phyloP scores from a whole-genome alignment of 1,284 basidiomycete genomes.

The Cryptococcus amylolentus region DNA sequence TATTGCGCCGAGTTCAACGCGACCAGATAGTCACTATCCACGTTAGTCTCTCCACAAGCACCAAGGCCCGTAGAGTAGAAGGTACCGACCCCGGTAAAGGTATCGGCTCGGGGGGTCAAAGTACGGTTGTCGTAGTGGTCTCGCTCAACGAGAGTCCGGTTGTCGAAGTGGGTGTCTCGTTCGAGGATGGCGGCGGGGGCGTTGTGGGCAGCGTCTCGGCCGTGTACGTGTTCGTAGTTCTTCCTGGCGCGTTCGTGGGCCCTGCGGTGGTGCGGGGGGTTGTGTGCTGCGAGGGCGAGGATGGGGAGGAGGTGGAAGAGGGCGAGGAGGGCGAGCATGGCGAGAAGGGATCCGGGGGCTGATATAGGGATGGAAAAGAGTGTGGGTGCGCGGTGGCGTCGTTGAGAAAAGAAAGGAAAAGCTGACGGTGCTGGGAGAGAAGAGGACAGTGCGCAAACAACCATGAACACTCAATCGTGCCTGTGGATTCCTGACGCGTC shows the following conservation, averaged over 20 bases:
- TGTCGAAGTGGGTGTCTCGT: slow-evolving; percentile 2
- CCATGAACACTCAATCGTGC: too few species aligned
- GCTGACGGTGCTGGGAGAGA: too few species aligned
- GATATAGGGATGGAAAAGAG: too few species aligned
- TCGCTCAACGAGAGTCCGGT: slow-evolving; percentile 6
- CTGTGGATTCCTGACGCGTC: too few species aligned
- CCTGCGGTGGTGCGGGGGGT: slow-evolving; percentile 8
- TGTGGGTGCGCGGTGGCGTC: too few species aligned
- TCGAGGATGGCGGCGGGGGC: slow-evolving; percentile 1
- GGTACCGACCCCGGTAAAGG: slow-evolving; percentile 19
- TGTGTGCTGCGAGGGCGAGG: slow-evolving; percentile 6
- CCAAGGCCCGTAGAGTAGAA: slow-evolving; percentile 31
- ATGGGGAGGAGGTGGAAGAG: slow-evolving; percentile 10
- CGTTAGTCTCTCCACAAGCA: slow-evolving; percentile 27
- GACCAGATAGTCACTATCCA: slow-evolving; percentile 26
- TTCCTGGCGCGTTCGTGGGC: slow-evolving; percentile 12
- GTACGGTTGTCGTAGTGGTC: slow-evolving; percentile 9
- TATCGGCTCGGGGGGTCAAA: slow-evolving; percentile 8
- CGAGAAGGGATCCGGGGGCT: too few species aligned
- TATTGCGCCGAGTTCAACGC: slow-evolving; percentile 34
- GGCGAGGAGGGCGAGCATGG: slow-evolving; percentile 8
- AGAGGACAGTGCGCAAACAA: too few species aligned
- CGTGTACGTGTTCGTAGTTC: slow-evolving; percentile 14
- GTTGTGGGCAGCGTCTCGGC: not conserved
- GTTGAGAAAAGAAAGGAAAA: too few species aligned